Evolutionary conservation across 805 yeast species (phyloP), one percentile per base, ranked within the genome.

Genomic region (Schwanniomyces polymorphus): DNA sequence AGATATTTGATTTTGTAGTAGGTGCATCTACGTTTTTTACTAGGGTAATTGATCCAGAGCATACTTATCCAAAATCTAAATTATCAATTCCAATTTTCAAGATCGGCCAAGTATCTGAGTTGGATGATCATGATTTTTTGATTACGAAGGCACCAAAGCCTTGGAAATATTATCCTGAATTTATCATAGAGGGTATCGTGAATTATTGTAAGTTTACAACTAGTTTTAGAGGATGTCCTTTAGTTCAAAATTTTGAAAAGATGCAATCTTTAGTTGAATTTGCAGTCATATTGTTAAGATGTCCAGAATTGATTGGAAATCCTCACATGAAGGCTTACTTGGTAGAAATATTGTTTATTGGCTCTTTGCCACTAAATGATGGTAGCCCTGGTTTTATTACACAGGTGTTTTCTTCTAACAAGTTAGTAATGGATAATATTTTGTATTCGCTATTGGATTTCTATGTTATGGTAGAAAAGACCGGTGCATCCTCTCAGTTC

Each of bases 401-500:
- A 51, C 75, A 76, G 5, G 74, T 85, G 7, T 83, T 90, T 64
- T 83, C 78, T 56, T 70, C 81, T 9, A 84, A 90, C 57, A 76
- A 79, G 44, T 58, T 86, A 18, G 85, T 90, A 2, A 68, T 72
- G 27, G 73, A 83, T 33, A 82, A 91, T 62, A 63, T 94, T 52
- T 72, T 94, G 47, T 91, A 88, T 58, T 87, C 97, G 0, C 75
- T 94, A 47, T 77, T 94, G 67, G 95, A 90, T 57, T 87, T 91
- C 51, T 94, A 92, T 64, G 96, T 94, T 29, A 89, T 88, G 76
- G 91, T 92, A 43, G 99, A 94, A 64, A 91, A 88, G 59, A 94
- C 99, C 0, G 99, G 99, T 8, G 86, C 97, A 1, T 85, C 92
- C 7, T 84, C 95, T 0, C 98, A 94, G 67, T 94, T 92, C 62